Base-by-base conservation (phyloP, 805 yeast genomes). In the Myxozyma neglecta region DNA sequence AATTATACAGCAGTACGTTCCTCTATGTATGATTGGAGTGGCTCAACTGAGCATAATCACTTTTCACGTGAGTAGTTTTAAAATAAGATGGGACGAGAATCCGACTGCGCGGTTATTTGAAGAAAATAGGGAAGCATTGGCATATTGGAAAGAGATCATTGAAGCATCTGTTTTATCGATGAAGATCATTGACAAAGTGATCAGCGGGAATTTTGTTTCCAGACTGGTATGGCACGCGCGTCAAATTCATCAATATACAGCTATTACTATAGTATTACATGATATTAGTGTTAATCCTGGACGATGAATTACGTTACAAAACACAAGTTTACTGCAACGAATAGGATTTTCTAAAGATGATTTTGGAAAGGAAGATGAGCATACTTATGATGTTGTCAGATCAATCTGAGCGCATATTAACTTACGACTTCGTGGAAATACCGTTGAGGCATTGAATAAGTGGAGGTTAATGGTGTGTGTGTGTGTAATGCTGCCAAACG, bases 281-380 rank as follows among this genome's bases (percentile, higher is more conserved):
- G 57, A 53, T 44, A 44, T 53, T 7, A 44, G 57, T 29, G 20
- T 45, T 9, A 43, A 45, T 34, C 57, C 57, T 6, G 34, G 18
- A n/a, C 57, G 57, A 13, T 34, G 35, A 20, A 32, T 53, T 8
- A 18, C 36, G 42, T 35, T 53, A 14, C 36, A 53, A 34, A 36
- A 36, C 11, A 32, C 47, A 16, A 47, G 45, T 7, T 29, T 44
- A 14, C n/a, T 53, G 42, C 50, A 43, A 35, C 36, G 50, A 9
- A 45, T 53, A n/a, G 57, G 57, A 16, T 53, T 53, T 16, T 37
- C 51, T 6, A 43, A 36, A 20, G 49, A 44, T n/a, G 57, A 53
- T 53, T n/a, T 53, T n/a, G 35, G 36, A 6, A 36, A 43, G 36
- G 36, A 13, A 2, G 57, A 44, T 35, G 57, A 53, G n/a, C 16